Percentiles rank a stretch among this genome's conserved stretches.
phyloP scores from a whole-genome alignment of 371 early-diverging fungal species.

The Batrachochytrium dendrobatidis region DNA sequence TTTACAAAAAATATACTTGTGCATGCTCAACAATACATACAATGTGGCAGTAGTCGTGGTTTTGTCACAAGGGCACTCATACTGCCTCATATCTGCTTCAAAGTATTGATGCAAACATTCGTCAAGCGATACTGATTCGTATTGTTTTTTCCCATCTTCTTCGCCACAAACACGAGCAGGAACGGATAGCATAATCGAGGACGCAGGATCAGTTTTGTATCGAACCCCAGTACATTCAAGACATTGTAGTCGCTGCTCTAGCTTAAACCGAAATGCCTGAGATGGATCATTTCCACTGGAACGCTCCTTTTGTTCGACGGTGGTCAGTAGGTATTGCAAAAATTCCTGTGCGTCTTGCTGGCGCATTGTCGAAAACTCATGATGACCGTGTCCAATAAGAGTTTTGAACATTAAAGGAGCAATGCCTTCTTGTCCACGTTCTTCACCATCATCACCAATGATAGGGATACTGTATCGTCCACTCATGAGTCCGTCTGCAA shows the following conservation, averaged over 20 bases:
- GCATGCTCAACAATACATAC: too few relatives aligned
- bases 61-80: constrained; percentile 73
- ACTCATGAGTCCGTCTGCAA: constrained; percentile 81
- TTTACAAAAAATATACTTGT: too few relatives aligned
- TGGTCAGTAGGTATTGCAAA: constrained; percentile 66
- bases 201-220: constrained; percentile 58
- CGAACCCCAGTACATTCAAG: constrained; percentile 69
- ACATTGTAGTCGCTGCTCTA: constrained; percentile 83
- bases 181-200: constrained; percentile 60
- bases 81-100: constrained; percentile 54
- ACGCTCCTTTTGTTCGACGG: constrained; percentile 69
- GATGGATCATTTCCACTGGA: constrained; percentile 58
- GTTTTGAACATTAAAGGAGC: constrained; percentile 86
- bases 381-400: constrained; percentile 78
- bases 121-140: constrained; percentile 61
- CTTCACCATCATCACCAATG: constrained; percentile 33
- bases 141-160: constrained; percentile 19
- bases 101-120: constrained; percentile 66
- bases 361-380: constrained; percentile 90
- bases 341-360: constrained; percentile 98
- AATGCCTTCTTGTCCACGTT: constrained; percentile 36
- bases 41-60: constrained; percentile 57
- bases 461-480: constrained; percentile 67
- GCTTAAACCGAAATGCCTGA: constrained; percentile 62
- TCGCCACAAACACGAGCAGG: constrained; percentile 47